These are phyloP conservation scores for Neocucurbitaria cava DNA, from an alignment of 2,329 filamentous ascomycete species.

Conservation along the genomic window DNA sequence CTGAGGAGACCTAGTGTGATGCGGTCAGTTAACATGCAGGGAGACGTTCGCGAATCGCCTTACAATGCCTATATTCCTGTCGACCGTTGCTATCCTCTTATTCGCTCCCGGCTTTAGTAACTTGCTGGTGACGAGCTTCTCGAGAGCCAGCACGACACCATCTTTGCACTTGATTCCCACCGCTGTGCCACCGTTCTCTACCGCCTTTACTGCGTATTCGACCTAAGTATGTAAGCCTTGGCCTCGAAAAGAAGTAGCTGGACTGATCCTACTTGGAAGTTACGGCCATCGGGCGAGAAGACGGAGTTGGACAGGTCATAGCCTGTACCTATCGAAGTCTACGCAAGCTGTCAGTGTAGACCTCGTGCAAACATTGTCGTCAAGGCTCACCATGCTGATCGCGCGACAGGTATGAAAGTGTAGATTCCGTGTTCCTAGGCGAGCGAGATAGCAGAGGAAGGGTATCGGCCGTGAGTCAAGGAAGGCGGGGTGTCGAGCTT, in stretches of 20 bases:
- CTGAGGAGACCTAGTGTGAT: conserved; percentile 81
- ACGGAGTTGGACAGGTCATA: conserved; percentile 99
- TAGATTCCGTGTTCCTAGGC: not conserved
- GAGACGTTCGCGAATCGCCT: conserved; percentile 45
- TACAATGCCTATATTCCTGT: conserved; percentile 93
- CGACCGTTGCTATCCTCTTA: conserved; percentile 94
- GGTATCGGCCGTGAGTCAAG: not conserved
- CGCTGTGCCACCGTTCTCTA: conserved; percentile 96
- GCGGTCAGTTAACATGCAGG: not conserved
- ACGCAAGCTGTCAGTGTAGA: conserved; percentile 27
- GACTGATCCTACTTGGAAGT: conserved; percentile 81
- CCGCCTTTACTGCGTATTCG: conserved; percentile 98
- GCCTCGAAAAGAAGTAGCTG: not conserved
- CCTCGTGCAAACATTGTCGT: conserved; percentile 11
- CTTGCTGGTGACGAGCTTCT: conserved; percentile 96
- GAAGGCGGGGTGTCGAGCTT: not conserved
- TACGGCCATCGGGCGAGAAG: conserved; percentile 98
- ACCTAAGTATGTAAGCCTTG: conserved; percentile 54
- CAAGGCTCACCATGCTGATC: conserved; percentile 39
- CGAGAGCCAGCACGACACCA: conserved; percentile 91
- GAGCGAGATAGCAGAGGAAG: not conserved
- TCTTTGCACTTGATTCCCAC: conserved; percentile 97
- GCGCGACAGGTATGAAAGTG: conserved; percentile 1
- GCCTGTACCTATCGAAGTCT: conserved; percentile 99
- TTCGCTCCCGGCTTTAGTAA: conserved; percentile 94